Conservation (phyloP, 768 basidiomycete species). For the Suillus alpinus region DNA sequence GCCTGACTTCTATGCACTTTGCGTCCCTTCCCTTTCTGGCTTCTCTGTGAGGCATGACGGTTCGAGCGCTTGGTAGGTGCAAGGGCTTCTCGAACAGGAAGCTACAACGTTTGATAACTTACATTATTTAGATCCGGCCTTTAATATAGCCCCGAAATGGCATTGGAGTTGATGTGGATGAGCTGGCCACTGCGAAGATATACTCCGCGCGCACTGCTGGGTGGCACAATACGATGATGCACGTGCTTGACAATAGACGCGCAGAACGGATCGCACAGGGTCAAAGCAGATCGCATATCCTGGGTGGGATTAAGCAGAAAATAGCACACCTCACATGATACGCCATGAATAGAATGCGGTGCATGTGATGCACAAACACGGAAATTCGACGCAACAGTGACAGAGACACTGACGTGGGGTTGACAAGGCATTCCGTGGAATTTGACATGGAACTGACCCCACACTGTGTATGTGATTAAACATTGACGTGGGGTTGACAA, state of each 20-base stretch:
- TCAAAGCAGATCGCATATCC: too few species aligned
- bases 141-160: not conserved
- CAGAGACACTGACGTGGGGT: not conserved
- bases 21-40: too few species aligned
- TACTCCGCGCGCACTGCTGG: not conserved
- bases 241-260: too few species aligned
- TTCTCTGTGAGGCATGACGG: too few species aligned
- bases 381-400: not conserved
- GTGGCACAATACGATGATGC: not conserved
- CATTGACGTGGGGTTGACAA: not conserved
- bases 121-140: not conserved
- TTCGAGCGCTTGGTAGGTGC: not conserved
- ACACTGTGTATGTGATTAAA: too few species aligned
- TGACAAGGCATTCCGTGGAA: not conserved
- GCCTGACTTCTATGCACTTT: not conserved
- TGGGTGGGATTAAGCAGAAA: too few species aligned
- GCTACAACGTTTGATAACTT: not conserved
- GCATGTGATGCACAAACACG: not conserved
- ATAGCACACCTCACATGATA: not conserved
- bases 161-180: too few species aligned
- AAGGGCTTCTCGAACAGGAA: not conserved
- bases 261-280: too few species aligned
- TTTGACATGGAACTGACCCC: too few species aligned
- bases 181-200: not conserved
- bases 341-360: too few species aligned